phyloP scores from a whole-genome alignment of 139 green algal species.

The Gonium pectorale region DNA sequence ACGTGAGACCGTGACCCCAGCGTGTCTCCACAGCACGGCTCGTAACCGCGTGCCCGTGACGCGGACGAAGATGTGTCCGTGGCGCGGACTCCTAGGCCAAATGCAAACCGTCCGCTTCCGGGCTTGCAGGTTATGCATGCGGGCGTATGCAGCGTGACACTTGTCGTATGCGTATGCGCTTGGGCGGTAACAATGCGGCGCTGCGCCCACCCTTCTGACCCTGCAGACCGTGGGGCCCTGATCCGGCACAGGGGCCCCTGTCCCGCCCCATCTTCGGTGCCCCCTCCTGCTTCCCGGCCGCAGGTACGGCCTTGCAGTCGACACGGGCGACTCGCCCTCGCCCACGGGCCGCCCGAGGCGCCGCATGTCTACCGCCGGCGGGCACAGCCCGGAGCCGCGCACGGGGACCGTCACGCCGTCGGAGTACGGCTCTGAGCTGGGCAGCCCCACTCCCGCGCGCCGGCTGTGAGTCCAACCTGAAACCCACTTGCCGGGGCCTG shows the following conservation, averaged over 20 bases:
- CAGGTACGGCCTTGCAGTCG: slow-evolving; percentile 29
- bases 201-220: no score
- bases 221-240: neutral
- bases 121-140: no score
- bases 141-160: no score
- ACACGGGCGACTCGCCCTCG: neutral
- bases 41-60: no score
- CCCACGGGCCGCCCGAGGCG: neutral
- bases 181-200: no score
- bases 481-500: no score
- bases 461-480: neutral
- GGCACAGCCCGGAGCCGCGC: neutral
- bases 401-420: neutral
- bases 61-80: no score
- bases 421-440: slow-evolving; percentile 18
- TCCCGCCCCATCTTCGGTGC: neutral
- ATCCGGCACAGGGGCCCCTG: neutral
- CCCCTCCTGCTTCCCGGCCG: neutral
- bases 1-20: no score
- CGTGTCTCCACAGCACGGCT: no score
- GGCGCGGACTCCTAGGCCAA: no score
- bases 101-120: no score
- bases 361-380: neutral
- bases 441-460: slow-evolving; percentile 17
- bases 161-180: no score